phyloP scores from a whole-genome alignment of 2,329 filamentous ascomycete species.

The Knufia fluminis region DNA sequence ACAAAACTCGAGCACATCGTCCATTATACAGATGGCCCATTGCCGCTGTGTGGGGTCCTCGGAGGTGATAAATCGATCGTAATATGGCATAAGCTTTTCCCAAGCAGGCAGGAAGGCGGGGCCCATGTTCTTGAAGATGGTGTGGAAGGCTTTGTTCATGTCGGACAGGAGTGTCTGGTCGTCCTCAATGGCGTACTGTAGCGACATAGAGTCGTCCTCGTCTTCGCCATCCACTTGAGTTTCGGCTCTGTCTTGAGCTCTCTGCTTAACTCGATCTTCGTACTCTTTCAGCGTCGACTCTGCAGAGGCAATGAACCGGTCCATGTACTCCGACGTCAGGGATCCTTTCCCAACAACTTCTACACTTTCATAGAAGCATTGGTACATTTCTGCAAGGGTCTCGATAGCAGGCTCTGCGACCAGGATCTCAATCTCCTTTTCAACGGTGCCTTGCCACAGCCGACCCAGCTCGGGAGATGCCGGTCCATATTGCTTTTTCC shows the following conservation, averaged over 20 bases:
- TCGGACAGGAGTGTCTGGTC: conserved; percentile 93
- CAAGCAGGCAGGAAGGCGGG: conserved; percentile 74
- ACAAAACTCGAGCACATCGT: conserved; percentile 96
- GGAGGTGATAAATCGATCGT: conserved; percentile 74
- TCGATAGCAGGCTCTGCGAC: conserved; percentile 92
- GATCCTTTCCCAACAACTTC: conserved; percentile 85
- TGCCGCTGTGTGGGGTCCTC: conserved; percentile 82
- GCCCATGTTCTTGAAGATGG: conserved; percentile 95
- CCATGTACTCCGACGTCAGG: conserved; percentile 69
- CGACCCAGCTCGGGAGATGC: conserved; percentile 69
- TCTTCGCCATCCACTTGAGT: conserved; percentile 82
- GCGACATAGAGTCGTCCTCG: conserved; percentile 81
- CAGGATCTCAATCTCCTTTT: conserved; percentile 86
- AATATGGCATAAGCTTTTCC: conserved; percentile 77
- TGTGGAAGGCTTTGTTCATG: conserved; percentile 99
- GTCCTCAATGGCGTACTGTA: conserved; percentile 85
- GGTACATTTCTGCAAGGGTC: conserved; percentile 96
- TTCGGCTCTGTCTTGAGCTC: conserved; percentile 74
- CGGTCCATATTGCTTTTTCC: conserved; percentile 81
- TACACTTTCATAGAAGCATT: conserved; percentile 98
- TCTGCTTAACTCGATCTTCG: conserved; percentile 71
- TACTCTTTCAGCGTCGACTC: conserved; percentile 85
- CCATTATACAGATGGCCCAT: conserved; percentile 98
- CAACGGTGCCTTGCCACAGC: conserved; percentile 76
- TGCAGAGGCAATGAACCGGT: conserved; percentile 76